Base-by-base conservation (phyloP, 179 eudicot species). In the Silene coronaria region DNA sequence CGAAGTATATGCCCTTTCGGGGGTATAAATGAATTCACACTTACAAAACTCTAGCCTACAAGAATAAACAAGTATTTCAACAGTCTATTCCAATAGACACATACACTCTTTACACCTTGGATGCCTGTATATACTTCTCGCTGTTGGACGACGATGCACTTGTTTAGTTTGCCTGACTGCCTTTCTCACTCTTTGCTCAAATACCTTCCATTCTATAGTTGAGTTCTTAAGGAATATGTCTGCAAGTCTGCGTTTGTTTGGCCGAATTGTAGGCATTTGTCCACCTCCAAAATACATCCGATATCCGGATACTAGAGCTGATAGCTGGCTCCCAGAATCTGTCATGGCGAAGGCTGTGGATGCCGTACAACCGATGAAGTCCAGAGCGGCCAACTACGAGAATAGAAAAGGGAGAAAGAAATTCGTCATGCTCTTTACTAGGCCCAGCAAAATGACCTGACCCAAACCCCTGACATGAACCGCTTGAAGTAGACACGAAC, bases 241-340 rank as follows among this genome's bases (percentile, higher is more conserved):
- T 24, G 97, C 97, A 34, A 96, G 97, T 67, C 99, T 80, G 19
- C 99, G 90, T 84, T 96, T 96, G 84, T 96, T 96, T 45, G 99
- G 99, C 42, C 99, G 85, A 61, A 96, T 91, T 5, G 98, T 86
- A 7, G 97, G 86, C 98, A 90, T 93, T 83, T 80, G 84, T 21
- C 98, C 99, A 26, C 92, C 93, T 16, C 99, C 99, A 63, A 85
- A 93, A 75, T 91, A 96, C 75, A 96, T 88, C 34, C 99, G 87
- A 65, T 68, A 91, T 70, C 99, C 99, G 16, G 98, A 87, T 51
- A 91, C 92, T 62, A 96, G 78, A 65, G 99, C 93, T 21, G 99
- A 93, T 30, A 96, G 83, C 80, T 96, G 99, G 81, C 99, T 96
- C 62, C 99, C 99, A 0, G 98, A 90, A 78, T 96, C 99, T 3